Percentiles rank a stretch among this genome's conserved stretches.
These are phyloP conservation scores for Zizania latifolia DNA, from an alignment of 176 grass and related monocot species.

Conservation along the genomic window DNA sequence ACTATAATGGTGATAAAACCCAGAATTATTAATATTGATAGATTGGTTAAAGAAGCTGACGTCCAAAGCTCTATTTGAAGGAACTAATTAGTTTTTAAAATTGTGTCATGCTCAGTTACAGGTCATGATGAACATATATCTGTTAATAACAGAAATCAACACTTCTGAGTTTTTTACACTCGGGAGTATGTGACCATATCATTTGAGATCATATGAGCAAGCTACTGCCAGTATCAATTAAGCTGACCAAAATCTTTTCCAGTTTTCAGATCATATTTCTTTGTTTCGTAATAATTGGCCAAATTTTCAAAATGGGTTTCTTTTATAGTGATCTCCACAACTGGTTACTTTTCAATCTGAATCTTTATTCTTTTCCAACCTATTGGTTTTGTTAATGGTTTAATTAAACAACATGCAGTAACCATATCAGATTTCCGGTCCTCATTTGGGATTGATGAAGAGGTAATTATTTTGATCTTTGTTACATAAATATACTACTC, in stretches of 20 bases:
- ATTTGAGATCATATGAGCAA: not conserved
- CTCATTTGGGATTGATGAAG: constrained; percentile 31
- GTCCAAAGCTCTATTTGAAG: not conserved
- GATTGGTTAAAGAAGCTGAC: not conserved
- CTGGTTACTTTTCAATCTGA: not conserved
- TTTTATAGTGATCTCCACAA: not conserved
- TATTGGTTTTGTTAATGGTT: constrained; percentile 42
- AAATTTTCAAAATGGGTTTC: not conserved
- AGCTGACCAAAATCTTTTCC: not conserved
- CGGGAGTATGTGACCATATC: not conserved
- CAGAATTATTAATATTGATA: constrained; percentile 19
- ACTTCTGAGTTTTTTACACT: not conserved
- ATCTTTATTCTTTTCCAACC: constrained; percentile 14
- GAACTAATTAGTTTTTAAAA: not conserved
- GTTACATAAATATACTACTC: constrained; percentile 7
- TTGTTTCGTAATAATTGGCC: not conserved
- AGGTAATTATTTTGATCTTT: constrained; percentile 43
- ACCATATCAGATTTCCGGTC: constrained; percentile 35
- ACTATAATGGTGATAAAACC: not conserved
- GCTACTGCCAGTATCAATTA: not conserved
- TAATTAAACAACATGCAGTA: constrained; percentile 28
- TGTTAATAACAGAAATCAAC: not conserved
- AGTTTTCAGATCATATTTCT: not conserved
- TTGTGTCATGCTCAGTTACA: not conserved
- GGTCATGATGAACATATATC: not conserved